These are phyloP conservation scores for Aotearoamyces nothofagi DNA, from an alignment of 2,329 filamentous ascomycete species.

Conservation along the genomic window DNA sequence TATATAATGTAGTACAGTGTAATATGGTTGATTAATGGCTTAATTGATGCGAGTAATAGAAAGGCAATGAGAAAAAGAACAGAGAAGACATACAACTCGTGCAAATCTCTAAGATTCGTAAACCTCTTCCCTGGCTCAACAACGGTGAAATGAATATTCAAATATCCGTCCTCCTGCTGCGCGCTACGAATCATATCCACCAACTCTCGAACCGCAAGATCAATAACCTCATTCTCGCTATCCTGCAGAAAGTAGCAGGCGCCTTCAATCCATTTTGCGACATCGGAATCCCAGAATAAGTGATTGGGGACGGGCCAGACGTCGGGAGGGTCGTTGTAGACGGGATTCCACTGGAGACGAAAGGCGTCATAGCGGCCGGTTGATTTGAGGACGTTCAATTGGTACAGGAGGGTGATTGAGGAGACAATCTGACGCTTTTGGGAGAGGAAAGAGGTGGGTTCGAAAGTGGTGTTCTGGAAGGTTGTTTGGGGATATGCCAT, in stretches of 20 bases:
- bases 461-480: conserved; percentile 21
- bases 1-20: too few relatives aligned
- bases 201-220: conserved; percentile 36
- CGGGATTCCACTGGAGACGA: conserved; percentile 37
- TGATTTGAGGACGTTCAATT: conserved; percentile 34
- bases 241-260: conserved; percentile 38
- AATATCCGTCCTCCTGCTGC: conserved; percentile 43
- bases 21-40: too few relatives aligned
- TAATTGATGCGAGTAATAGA: too few relatives aligned
- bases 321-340: conserved; percentile 32
- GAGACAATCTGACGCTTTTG: conserved; percentile 25
- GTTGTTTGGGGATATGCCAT: conserved; percentile 28
- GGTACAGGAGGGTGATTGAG: conserved; percentile 30
- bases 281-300: conserved; percentile 42
- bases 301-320: conserved; percentile 41
- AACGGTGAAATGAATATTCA: conserved; percentile 48
- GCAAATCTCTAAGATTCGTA: conserved; percentile 43
- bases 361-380: conserved; percentile 44
- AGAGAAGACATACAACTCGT: conserved; percentile 34
- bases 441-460: conserved; percentile 19
- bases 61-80: too few relatives aligned
- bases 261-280: conserved; percentile 47
- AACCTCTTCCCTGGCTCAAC: conserved; percentile 38
- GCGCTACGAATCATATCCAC: conserved; percentile 39
- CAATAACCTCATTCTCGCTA: conserved; percentile 28